A percentile compares a stretch with the other conserved stretches of the same genome.
phyloP scores from a whole-genome alignment of 441 rosid genomes.

The Daphne laureola region DNA sequence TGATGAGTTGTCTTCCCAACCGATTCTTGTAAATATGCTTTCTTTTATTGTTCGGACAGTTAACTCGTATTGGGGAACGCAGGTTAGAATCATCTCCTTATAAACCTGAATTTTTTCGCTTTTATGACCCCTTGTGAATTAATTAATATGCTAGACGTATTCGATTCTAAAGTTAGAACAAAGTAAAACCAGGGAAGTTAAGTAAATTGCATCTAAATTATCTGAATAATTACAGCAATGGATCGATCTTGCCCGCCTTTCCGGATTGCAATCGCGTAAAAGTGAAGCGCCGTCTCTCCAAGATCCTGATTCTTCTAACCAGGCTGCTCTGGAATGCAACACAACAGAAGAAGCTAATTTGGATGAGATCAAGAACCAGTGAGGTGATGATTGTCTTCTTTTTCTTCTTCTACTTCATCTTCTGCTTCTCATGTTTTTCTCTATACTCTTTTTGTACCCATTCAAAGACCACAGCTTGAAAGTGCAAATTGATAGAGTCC shows the following conservation, averaged over 20 bases:
- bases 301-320: slow-evolving; percentile 32
- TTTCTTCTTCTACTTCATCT: no score
- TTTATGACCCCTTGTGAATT: no score
- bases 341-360: slow-evolving; percentile 46
- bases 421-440: not conserved
- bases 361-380: slow-evolving; percentile 53
- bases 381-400: slow-evolving; percentile 25
- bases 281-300: slow-evolving; percentile 28
- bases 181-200: no score
- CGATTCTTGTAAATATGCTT: slow-evolving; percentile 61
- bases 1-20: slow-evolving; percentile 70
- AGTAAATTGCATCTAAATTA: not conserved
- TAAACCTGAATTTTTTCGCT: not conserved
- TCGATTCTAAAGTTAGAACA: no score
- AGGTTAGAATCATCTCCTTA: slow-evolving; percentile 43
- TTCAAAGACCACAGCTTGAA: not conserved
- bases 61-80: slow-evolving; percentile 93
- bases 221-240: slow-evolving; percentile 67
- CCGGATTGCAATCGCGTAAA: slow-evolving; percentile 74
- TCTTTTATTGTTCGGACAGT: slow-evolving; percentile 69
- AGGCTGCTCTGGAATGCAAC: slow-evolving; percentile 37
- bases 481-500: not conserved
- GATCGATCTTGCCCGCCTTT: slow-evolving; percentile 84
- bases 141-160: no score
- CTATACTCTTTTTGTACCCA: not conserved